These are phyloP conservation scores for Phytophthora sp. DNA, from an alignment of 352 stramenopile species.

Conservation along the genomic window DNA sequence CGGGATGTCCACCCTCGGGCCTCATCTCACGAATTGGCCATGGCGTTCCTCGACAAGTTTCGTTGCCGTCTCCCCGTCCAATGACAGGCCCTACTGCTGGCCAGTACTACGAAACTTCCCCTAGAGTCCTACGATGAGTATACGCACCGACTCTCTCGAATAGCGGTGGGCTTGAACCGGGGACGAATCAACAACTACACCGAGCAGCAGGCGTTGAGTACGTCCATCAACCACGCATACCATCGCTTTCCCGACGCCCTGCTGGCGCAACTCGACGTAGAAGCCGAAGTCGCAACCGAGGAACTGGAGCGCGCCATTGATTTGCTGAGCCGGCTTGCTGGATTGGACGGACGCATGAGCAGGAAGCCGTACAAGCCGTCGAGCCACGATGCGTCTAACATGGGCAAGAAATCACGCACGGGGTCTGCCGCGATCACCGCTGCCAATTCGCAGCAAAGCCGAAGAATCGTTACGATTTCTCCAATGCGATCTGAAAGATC, in stretches of 20 bases:
- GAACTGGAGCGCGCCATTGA: not conserved
- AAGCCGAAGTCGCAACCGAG: not conserved
- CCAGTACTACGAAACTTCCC: not conserved
- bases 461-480: conserved; percentile 9
- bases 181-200: not conserved
- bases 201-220: conserved; percentile 5
- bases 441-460: not conserved
- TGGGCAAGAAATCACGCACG: not conserved
- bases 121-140: not conserved
- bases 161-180: not conserved
- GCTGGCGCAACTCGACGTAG: not conserved
- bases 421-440: not conserved
- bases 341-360: not conserved
- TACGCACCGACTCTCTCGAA: not conserved
- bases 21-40: not conserved
- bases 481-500: not conserved
- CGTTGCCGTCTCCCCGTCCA: not conserved
- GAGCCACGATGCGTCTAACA: not conserved
- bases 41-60: not conserved
- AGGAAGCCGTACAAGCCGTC: not conserved
- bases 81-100: not conserved
- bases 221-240: conserved; percentile 11
- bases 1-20: no score
- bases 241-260: not conserved
- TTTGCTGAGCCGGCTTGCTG: not conserved